These are phyloP conservation scores for Boletellus ananiceps DNA, from an alignment of 768 basidiomycete genomes.

Conservation along the genomic window DNA sequence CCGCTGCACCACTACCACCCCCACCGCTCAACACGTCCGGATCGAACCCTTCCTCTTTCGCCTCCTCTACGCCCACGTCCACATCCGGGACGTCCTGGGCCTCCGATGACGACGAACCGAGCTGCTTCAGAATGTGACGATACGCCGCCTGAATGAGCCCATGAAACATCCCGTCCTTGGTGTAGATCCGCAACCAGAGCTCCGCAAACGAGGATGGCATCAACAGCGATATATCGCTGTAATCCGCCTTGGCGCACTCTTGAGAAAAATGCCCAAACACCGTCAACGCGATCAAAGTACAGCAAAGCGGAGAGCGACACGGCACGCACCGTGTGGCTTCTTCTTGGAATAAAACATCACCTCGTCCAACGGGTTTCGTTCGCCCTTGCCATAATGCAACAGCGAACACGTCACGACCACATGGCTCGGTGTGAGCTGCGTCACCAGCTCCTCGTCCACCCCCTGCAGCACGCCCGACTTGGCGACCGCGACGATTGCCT, in stretches of 20 bases:
- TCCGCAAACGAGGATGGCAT: constrained; percentile 68
- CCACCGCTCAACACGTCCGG: constrained; percentile 4
- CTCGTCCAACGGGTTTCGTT: constrained; percentile 60
- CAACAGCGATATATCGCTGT: constrained; percentile 59
- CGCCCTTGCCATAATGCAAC: constrained; percentile 79
- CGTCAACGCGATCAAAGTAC: background rate
- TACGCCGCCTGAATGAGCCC: constrained; percentile 69
- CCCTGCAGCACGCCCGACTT: constrained; percentile 24
- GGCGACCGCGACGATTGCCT: constrained; percentile 42
- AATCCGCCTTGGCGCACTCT: constrained; percentile 44
- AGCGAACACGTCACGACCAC: constrained; percentile 58
- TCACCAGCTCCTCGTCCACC: constrained; percentile 27
- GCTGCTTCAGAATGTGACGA: constrained; percentile 36
- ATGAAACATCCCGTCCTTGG: constrained; percentile 53
- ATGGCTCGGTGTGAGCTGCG: constrained; percentile 40
- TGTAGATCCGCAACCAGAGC: constrained; percentile 63
- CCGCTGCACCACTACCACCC: no score
- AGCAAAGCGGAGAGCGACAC: background rate
- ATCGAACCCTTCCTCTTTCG: constrained; percentile 10
- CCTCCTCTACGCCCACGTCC: background rate
- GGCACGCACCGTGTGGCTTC: constrained; percentile 47
- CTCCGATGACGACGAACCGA: constrained; percentile 6
- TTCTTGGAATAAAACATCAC: constrained; percentile 74
- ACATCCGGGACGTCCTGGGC: no score
- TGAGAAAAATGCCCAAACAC: no score